phyloP scores from a whole-genome alignment of 768 basidiomycete species.

The Hygrocybe punicea region DNA sequence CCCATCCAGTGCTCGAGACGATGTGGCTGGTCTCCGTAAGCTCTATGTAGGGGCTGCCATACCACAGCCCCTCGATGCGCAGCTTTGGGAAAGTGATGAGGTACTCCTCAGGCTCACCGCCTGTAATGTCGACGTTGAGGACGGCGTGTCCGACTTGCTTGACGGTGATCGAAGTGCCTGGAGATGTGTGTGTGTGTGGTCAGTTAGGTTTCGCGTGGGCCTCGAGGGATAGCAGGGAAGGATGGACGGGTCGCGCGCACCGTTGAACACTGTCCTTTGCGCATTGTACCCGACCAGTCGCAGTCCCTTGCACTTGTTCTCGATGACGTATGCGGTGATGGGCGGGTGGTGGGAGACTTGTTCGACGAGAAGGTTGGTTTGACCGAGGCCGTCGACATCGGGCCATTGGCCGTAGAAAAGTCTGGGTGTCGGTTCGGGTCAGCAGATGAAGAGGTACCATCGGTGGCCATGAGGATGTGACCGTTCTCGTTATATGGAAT shows the following conservation, averaged over 20 bases:
- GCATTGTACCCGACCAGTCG: constrained; percentile 83
- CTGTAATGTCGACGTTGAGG: constrained; percentile 61
- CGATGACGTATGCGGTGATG: constrained; percentile 82
- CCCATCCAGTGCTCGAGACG: constrained; percentile 38
- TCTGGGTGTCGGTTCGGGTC: constrained; percentile 33
- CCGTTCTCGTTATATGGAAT: not conserved
- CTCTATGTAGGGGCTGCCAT: constrained; percentile 90
- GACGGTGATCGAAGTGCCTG: constrained; percentile 74
- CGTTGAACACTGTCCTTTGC: constrained; percentile 92
- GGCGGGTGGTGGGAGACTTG: constrained; percentile 97
- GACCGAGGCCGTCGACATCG: constrained; percentile 63
- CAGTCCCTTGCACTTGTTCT: constrained; percentile 74
- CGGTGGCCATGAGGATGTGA: not conserved
- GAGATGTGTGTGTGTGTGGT: not conserved
- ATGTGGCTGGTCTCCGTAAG: constrained; percentile 81
- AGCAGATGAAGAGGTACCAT: not conserved
- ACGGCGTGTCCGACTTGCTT: constrained; percentile 95
- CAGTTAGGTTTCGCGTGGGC: not conserved
- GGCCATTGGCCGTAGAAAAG: constrained; percentile 92
- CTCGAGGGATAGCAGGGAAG: too few relatives aligned
- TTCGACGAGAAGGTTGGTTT: constrained; percentile 81
- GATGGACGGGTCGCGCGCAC: constrained; percentile 32
- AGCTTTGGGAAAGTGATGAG: constrained; percentile 90
- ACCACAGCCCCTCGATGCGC: constrained; percentile 91
- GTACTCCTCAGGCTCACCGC: constrained; percentile 54